phyloP scores from a whole-genome alignment of 2,329 filamentous ascomycete species.

The Microthyrium microscopicum region DNA sequence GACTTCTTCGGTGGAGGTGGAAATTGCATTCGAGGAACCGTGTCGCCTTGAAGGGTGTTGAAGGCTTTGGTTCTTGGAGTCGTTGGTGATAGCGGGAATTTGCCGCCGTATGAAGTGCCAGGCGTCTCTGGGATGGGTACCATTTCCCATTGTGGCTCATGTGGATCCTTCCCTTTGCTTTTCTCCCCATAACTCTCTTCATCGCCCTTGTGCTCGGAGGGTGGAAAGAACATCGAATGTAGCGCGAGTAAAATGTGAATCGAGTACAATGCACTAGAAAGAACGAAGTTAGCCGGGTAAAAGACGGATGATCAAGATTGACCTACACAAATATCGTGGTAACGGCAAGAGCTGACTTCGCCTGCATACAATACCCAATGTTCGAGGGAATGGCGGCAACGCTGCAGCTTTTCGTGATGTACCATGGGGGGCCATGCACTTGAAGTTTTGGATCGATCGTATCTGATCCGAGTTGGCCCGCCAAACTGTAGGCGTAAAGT shows the following conservation, averaged over 20 bases:
- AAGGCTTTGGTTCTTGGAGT: slow-evolving; percentile 55
- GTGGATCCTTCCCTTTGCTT: slow-evolving; percentile 11
- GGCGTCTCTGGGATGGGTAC: slow-evolving; percentile 29
- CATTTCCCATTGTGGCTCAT: slow-evolving; percentile 41
- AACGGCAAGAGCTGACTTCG: slow-evolving; percentile 49
- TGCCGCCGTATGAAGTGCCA: slow-evolving; percentile 13
- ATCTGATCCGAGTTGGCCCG: slow-evolving; percentile 59
- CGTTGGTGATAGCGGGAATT: slow-evolving; percentile 27
- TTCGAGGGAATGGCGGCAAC: slow-evolving; percentile 40
- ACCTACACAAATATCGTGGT: slow-evolving; percentile 54
- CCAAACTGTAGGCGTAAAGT: slow-evolving; percentile 49
- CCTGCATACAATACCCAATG: slow-evolving; percentile 44
- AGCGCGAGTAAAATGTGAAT: slow-evolving; percentile 38
- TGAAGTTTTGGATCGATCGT: slow-evolving; percentile 47
- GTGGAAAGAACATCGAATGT: slow-evolving; percentile 40
- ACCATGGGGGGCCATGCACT: slow-evolving; percentile 52
- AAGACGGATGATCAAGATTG: slow-evolving; percentile 1
- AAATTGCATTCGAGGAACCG: too few species aligned
- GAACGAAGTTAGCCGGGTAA: slow-evolving; percentile 6
- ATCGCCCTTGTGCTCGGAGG: slow-evolving; percentile 13
- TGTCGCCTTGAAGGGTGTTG: slow-evolving; percentile 31
- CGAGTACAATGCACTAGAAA: neutral
- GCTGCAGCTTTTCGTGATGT: slow-evolving; percentile 52
- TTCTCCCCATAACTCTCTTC: slow-evolving; percentile 18
- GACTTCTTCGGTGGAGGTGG: too few species aligned